Evolutionary conservation across 805 yeast genomes (phyloP).

Genomic region (Osmozyma mogii): DNA sequence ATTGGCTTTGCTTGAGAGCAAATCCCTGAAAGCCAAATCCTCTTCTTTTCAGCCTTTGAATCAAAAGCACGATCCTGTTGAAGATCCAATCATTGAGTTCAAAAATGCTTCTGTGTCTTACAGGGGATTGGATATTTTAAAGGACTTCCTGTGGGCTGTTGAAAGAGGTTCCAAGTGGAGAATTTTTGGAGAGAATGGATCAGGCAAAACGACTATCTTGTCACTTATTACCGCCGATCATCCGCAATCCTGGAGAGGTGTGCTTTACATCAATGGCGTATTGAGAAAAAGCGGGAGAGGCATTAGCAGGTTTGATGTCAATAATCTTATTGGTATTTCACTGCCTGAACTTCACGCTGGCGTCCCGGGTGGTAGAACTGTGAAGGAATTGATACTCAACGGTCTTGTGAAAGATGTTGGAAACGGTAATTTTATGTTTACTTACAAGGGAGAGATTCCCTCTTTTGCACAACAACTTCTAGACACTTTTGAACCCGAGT

Average conservation of each 20-base stretch:
- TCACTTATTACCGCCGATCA: constrained; percentile 88
- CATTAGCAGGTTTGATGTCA: constrained; percentile 70
- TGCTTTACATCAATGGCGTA: constrained; percentile 54
- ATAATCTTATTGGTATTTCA: constrained; percentile 71
- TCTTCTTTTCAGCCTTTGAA: no score
- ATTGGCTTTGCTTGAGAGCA: neutral
- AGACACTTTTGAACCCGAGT: constrained; percentile 13
- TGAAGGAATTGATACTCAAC: constrained; percentile 54
- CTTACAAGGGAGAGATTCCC: constrained; percentile 25
- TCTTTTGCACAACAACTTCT: constrained; percentile 15
- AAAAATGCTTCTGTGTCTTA: constrained; percentile 58
- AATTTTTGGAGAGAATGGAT: constrained; percentile 80
- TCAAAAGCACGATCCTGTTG: neutral
- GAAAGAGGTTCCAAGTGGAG: constrained; percentile 79
- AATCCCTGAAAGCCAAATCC: neutral
- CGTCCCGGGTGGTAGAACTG: constrained; percentile 53
- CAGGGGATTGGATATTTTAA: constrained; percentile 51
- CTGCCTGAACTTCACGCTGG: constrained; percentile 91
- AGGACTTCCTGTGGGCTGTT: constrained; percentile 58
- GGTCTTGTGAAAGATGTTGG: constrained; percentile 61
- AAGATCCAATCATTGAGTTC: constrained; percentile 35
- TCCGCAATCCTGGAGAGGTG: constrained; percentile 89
- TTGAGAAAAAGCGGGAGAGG: constrained; percentile 66
- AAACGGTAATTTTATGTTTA: constrained; percentile 39
- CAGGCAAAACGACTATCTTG: constrained; percentile 86